These are phyloP conservation scores for Kitagawia praeruptora DNA, from an alignment of 129 eudicot genomes.

Conservation along the genomic window DNA sequence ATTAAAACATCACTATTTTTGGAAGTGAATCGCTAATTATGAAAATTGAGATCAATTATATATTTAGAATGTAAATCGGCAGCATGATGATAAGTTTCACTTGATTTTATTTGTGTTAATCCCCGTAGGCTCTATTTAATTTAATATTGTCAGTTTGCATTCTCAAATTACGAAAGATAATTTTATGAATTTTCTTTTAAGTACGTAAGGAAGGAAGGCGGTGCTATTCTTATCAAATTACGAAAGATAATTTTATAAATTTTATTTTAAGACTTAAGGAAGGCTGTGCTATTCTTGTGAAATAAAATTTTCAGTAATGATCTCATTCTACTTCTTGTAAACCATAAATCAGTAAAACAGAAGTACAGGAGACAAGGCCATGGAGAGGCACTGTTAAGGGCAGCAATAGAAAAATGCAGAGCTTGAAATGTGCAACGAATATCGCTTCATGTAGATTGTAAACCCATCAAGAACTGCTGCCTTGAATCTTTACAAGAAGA, in stretches of 20 bases:
- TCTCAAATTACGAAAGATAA: too few species aligned
- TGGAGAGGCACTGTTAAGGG: constrained; percentile 73
- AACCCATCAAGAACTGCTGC: constrained; percentile 83
- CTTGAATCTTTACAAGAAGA: constrained; percentile 72
- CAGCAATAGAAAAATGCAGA: constrained; percentile 76
- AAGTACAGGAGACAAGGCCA: constrained; percentile 61
- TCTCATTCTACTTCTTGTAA: constrained; percentile 1
- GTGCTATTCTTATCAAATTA: too few species aligned
- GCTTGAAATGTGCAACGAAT: constrained; percentile 54
- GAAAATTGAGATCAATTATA: neutral
- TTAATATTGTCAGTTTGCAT: too few species aligned
- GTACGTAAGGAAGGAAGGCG: too few species aligned
- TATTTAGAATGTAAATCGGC: too few species aligned
- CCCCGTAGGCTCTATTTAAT: too few species aligned
- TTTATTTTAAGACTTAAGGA: too few species aligned
- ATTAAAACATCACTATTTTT: neutral
- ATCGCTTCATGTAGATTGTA: constrained; percentile 94
- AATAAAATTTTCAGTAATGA: neutral
- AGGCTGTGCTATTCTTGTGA: neutral
- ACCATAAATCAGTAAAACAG: constrained; percentile 53
- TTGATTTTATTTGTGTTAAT: too few species aligned
- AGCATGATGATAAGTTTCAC: too few species aligned
- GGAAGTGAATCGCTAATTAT: neutral
- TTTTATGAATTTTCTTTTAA: too few species aligned
- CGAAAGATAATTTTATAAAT: too few species aligned